These are phyloP conservation scores for Jaltomata sinuosa DNA, from an alignment of 257 asterid genomes.

Conservation along the genomic window DNA sequence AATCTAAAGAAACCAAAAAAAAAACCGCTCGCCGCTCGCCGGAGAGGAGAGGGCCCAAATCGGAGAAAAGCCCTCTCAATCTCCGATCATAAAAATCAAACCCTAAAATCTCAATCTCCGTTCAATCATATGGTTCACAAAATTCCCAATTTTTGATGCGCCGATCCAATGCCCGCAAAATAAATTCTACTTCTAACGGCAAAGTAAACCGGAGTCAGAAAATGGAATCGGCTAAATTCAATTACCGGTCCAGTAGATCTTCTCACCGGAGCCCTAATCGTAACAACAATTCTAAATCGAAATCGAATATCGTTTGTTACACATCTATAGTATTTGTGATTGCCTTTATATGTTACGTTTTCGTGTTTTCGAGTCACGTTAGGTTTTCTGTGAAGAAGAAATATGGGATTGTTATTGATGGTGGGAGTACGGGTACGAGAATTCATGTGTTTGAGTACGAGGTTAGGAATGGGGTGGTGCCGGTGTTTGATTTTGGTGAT, in stretches of 20 bases:
- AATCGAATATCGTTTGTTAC: conserved; percentile 32
- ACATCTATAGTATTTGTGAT: conserved; percentile 22
- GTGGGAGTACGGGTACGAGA: conserved; percentile 98
- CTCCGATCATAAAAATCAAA: not conserved
- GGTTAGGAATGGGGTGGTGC: conserved; percentile 38
- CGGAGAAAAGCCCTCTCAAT: not conserved
- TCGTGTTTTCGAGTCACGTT: conserved; percentile 29
- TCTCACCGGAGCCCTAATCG: conserved; percentile 35
- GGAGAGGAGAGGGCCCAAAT: not conserved
- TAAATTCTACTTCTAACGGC: conserved; percentile 9
- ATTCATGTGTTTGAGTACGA: conserved; percentile 76
- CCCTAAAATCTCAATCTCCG: not conserved
- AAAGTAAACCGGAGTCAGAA: conserved; percentile 5
- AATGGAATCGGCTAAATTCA: conserved; percentile 74
- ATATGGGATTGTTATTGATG: conserved; percentile 81
- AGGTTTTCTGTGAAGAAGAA: conserved; percentile 11
- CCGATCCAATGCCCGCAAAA: conserved; percentile 75
- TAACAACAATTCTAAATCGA: conserved; percentile 29
- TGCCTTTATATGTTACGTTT: conserved; percentile 39
- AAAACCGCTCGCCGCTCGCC: not conserved
- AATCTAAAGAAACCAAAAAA: not conserved
- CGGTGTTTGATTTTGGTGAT: conserved; percentile 57
- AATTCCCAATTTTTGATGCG: conserved; percentile 69
- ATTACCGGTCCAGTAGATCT: conserved; percentile 47
- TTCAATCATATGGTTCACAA: conserved; percentile 47